Evolutionary conservation across 2,329 filamentous ascomycete species (phyloP).

Genomic region (Trichoderma brevicompactum): DNA sequence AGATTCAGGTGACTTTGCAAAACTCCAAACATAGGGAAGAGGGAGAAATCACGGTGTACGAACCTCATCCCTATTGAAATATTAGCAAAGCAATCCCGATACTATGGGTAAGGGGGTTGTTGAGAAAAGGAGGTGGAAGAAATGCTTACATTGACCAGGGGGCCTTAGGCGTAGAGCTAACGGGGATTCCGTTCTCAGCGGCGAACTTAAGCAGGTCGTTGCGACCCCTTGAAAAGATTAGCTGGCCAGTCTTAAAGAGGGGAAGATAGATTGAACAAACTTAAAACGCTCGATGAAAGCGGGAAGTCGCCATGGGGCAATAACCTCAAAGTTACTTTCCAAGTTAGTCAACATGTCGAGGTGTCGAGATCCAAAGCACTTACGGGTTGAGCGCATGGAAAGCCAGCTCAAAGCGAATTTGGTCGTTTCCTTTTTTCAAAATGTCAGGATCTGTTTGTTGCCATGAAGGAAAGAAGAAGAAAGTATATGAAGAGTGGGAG

Average conservation of each 20-base stretch:
- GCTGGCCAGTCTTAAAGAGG: too few species aligned
- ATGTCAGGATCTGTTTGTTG: background rate
- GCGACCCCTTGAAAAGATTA: conserved; percentile 52
- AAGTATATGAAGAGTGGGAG: conserved; percentile 54
- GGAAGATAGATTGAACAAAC: background rate
- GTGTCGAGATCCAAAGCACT: too few species aligned
- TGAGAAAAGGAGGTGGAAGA: conserved; percentile 37
- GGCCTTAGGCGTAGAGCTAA: conserved; percentile 73
- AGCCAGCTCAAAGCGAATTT: conserved; percentile 31
- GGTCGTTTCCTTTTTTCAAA: background rate
- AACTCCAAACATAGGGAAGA: background rate
- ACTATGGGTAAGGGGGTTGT: conserved; percentile 39
- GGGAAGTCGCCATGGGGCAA: conserved; percentile 73
- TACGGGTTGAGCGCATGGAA: conserved; percentile 55
- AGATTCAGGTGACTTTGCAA: too few species aligned
- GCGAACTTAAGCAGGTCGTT: conserved; percentile 75
- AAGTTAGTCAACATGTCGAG: too few species aligned
- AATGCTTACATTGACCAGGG: conserved; percentile 54
- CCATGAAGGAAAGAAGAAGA: background rate
- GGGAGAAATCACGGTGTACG: background rate
- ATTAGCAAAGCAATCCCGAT: too few species aligned
- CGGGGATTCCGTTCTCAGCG: conserved; percentile 67
- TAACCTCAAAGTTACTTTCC: conserved; percentile 56
- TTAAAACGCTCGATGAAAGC: conserved; percentile 54
- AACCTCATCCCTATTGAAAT: conserved; percentile 27